Evolutionary conservation across 2,329 filamentous ascomycete genomes (phyloP).

Genomic region (Claviceps sp.): DNA sequence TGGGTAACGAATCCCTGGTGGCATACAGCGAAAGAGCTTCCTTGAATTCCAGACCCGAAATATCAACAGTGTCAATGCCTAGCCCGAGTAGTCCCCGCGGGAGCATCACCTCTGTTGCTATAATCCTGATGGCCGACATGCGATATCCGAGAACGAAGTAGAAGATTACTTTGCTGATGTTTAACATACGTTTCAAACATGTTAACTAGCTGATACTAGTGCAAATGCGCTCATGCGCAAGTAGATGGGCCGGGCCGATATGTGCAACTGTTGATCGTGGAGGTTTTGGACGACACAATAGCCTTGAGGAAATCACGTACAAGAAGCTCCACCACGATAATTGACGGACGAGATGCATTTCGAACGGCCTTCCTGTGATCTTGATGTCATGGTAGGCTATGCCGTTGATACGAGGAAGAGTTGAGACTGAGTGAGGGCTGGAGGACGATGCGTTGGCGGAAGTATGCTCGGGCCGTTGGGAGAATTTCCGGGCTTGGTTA

Average conservation of each 20-base stretch:
- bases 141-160: slow-evolving; percentile 55
- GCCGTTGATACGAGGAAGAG: slow-evolving; percentile 48
- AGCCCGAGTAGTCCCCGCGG: slow-evolving; percentile 59
- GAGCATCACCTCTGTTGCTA: slow-evolving; percentile 58
- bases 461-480: slow-evolving; percentile 25
- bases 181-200: background rate
- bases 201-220: too few relatives aligned
- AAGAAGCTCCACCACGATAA: slow-evolving; percentile 54
- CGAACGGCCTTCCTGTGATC: slow-evolving; percentile 60
- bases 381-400: slow-evolving; percentile 54
- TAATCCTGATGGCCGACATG: slow-evolving; percentile 52
- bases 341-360: slow-evolving; percentile 51
- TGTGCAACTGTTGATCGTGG: background rate
- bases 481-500: slow-evolving; percentile 50
- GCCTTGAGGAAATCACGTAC: slow-evolving; percentile 23
- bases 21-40: slow-evolving; percentile 19
- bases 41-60: slow-evolving; percentile 49
- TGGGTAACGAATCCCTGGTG: slow-evolving; percentile 36
- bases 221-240: too few relatives aligned
- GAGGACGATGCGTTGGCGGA: slow-evolving; percentile 26
- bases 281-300: background rate
- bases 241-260: background rate
- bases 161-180: slow-evolving; percentile 32
- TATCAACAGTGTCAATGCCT: slow-evolving; percentile 54
- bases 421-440: slow-evolving; percentile 35